Percentiles rank a stretch among this genome's conserved stretches.
Evolutionary conservation across 208 protist genomes (phyloP).

Genomic region (Leishmania arabica): DNA sequence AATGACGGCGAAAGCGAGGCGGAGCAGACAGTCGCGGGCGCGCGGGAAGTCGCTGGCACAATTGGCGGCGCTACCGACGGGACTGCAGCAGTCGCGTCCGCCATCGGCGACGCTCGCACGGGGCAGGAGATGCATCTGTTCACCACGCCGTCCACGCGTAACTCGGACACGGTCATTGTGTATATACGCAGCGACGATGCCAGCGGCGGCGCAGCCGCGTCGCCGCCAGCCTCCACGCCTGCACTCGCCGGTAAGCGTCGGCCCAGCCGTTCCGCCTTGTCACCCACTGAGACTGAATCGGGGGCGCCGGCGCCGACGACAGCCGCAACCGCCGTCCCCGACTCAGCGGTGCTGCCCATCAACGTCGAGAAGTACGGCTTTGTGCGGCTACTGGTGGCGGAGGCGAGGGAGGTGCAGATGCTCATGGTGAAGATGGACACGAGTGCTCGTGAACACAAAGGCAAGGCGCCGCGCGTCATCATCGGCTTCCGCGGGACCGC

Average conservation of each 20-base stretch:
- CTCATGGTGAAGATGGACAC: constrained; percentile 69
- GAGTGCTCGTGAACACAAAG: constrained; percentile 34
- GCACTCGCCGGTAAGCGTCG: not conserved
- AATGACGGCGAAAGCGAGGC: constrained; percentile 7
- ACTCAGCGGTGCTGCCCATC: constrained; percentile 41
- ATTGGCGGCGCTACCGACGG: not conserved
- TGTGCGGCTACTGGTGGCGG: constrained; percentile 47
- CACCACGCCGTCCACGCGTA: not conserved
- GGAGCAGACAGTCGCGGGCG: not conserved
- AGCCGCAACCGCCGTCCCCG: constrained; percentile 1
- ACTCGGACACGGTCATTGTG: constrained; percentile 5
- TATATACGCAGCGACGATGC: constrained; percentile 11
- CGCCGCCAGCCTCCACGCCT: not conserved
- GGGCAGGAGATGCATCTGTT: not conserved
- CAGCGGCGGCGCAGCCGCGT: not conserved
- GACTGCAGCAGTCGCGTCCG: constrained; percentile 10
- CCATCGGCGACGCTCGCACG: not conserved
- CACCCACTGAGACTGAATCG: not conserved
- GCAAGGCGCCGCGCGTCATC: constrained; percentile 79
- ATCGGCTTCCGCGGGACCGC: constrained; percentile 89
- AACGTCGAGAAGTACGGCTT: constrained; percentile 88
- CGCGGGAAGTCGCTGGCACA: not conserved
- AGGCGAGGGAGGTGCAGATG: constrained; percentile 74
- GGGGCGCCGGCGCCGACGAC: not conserved
- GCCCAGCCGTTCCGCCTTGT: not conserved